Conservation (phyloP, 2,329 filamentous ascomycete genomes). For the Pezicula neosporulosa region DNA sequence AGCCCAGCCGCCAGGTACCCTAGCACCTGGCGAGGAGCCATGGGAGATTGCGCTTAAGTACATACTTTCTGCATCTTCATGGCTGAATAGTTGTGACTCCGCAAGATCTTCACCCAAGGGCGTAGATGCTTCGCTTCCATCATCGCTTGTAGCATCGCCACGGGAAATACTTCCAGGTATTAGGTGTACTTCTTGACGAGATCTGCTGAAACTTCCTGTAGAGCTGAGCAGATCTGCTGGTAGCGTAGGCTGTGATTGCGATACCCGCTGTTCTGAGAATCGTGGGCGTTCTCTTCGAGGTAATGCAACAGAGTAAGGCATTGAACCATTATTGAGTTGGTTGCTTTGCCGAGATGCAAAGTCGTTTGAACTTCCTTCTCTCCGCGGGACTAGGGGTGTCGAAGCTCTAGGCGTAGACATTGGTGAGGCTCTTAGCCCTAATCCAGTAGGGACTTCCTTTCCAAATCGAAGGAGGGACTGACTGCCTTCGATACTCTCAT, state of each 20-base stretch:
- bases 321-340: not conserved
- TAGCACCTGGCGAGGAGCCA: conserved; percentile 13
- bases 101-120: conserved; percentile 42
- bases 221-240: not conserved
- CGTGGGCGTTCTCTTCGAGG: conserved; percentile 17
- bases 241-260: conserved; percentile 24
- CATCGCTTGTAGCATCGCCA: conserved; percentile 7
- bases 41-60: conserved; percentile 72
- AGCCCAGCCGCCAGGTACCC: conserved; percentile 23
- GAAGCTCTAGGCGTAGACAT: conserved; percentile 53
- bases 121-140: conserved; percentile 14
- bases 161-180: not conserved
- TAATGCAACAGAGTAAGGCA: conserved; percentile 23
- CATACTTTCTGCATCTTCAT: conserved; percentile 82
- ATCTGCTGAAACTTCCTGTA: not conserved
- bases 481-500: conserved; percentile 28
- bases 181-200: not conserved
- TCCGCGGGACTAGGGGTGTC: conserved; percentile 19
- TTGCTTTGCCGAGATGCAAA: not conserved
- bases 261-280: conserved; percentile 24
- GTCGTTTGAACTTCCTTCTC: conserved; percentile 32
- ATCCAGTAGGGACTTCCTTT: conserved; percentile 1
- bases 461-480: conserved; percentile 15
- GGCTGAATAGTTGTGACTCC: conserved; percentile 69
- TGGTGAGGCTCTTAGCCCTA: conserved; percentile 30